phyloP scores from a whole-genome alignment of 2,329 filamentous ascomycete species.

The Mycosphaerella sp. region DNA sequence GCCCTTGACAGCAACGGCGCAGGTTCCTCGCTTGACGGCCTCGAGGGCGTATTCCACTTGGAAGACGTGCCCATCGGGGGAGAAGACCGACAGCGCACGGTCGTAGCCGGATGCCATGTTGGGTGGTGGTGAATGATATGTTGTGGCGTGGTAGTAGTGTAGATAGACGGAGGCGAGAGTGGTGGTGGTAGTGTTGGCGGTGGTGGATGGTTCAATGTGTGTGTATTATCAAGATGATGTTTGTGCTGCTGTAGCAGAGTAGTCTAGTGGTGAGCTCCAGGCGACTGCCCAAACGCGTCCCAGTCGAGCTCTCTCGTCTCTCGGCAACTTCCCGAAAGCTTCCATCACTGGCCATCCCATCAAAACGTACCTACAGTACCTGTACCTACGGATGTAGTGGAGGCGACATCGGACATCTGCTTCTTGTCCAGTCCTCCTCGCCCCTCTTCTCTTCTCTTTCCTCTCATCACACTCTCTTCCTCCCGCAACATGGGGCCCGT shows the following conservation, averaged over 20 bases:
- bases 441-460: not conserved
- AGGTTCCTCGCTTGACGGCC: constrained; percentile 99
- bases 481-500: constrained; percentile 22
- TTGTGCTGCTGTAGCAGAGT: not conserved
- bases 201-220: not conserved
- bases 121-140: constrained; percentile 1
- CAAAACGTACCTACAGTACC: no score
- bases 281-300: constrained; percentile 8
- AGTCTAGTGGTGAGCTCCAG: constrained; percentile 11
- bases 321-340: constrained; percentile 5
- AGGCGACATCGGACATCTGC: not conserved
- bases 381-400: no score
- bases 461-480: not conserved
- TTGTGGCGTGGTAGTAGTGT: not conserved
- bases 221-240: constrained; percentile 2
- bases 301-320: not conserved
- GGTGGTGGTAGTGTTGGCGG: not conserved
- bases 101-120: constrained; percentile 93
- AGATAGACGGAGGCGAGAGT: not conserved
- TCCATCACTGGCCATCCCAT: not conserved
- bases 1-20: constrained; percentile 96
- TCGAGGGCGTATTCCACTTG: constrained; percentile 99
- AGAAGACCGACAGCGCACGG: constrained; percentile 97
- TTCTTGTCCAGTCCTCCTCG: constrained; percentile 1
- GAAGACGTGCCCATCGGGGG: constrained; percentile 98